Conservation (phyloP, 2,329 filamentous ascomycete genomes). For the Verruconis gallopava region DNA sequence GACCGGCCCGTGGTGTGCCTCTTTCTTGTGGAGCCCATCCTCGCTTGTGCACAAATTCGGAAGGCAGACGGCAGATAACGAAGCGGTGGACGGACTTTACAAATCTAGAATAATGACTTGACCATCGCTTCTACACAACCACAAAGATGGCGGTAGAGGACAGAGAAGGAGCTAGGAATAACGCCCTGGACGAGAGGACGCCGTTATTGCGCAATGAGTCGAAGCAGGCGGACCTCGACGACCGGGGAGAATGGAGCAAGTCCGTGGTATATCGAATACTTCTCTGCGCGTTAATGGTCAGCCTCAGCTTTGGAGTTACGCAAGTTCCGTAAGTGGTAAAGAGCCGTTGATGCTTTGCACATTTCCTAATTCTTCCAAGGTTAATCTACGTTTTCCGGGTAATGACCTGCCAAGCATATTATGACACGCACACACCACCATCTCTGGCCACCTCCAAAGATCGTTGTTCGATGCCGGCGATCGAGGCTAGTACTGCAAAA, state of each 20-base stretch:
- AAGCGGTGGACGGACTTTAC: too few relatives aligned
- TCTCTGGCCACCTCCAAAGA: conserved; percentile 30
- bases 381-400: conserved; percentile 54
- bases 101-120: too few relatives aligned
- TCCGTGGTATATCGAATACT: conserved; percentile 33
- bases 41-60: too few relatives aligned
- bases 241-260: conserved; percentile 14
- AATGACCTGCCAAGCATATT: conserved; percentile 61
- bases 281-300: conserved; percentile 48
- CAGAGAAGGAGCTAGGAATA: neutral
- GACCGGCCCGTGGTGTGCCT: too few relatives aligned
- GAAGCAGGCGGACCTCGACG: conserved; percentile 4
- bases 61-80: too few relatives aligned
- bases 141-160: neutral
- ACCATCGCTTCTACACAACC: too few relatives aligned
- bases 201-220: conserved; percentile 12
- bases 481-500: conserved; percentile 50
- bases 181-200: conserved; percentile 9
- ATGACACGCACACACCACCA: conserved; percentile 42
- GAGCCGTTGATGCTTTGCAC: neutral
- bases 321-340: conserved; percentile 28
- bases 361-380: conserved; percentile 4
- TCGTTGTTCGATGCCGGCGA: conserved; percentile 46
- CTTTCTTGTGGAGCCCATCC: too few relatives aligned
- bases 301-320: conserved; percentile 36